These are phyloP conservation scores for Aspergillus sp. DNA, from an alignment of 2,329 filamentous ascomycete species.

Conservation along the genomic window DNA sequence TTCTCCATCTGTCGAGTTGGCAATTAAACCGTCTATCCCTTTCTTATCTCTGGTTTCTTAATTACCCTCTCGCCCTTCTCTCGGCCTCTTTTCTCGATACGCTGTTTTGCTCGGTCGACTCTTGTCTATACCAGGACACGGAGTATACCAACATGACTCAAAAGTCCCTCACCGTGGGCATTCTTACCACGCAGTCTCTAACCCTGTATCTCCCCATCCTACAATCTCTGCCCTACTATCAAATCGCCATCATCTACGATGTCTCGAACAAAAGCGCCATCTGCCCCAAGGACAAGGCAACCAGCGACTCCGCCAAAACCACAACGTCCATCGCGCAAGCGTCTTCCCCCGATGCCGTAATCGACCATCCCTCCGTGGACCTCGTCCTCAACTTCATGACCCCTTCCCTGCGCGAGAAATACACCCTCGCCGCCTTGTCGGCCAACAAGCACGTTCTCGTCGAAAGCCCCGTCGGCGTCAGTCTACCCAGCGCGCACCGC, in stretches of 20 bases:
- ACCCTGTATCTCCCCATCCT: conserved; percentile 56
- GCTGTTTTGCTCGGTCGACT: background rate
- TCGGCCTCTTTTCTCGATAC: background rate
- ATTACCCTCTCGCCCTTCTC: background rate
- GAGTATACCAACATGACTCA: conserved; percentile 17
- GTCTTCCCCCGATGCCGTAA: conserved; percentile 28
- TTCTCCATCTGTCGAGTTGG: background rate
- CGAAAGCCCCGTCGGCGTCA: conserved; percentile 59
- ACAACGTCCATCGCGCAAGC: conserved; percentile 2
- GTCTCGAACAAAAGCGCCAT: conserved; percentile 33
- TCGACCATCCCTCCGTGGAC: conserved; percentile 45
- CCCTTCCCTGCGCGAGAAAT: conserved; percentile 56
- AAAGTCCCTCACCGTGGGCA: conserved; percentile 31
- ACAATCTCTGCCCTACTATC: conserved; percentile 46
- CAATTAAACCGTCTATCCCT: background rate
- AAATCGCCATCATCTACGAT: conserved; percentile 53
- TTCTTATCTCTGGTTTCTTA: background rate
- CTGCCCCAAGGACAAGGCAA: background rate
- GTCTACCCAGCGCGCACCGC: conserved; percentile 44
- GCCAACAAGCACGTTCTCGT: conserved; percentile 58
- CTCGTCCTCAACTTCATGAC: conserved; percentile 55
- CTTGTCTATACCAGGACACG: background rate
- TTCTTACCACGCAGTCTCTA: conserved; percentile 45
- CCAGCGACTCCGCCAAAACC: background rate
- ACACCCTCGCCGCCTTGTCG: conserved; percentile 53